phyloP scores from a whole-genome alignment of 208 protist species.

The Leishmania mexicana region DNA sequence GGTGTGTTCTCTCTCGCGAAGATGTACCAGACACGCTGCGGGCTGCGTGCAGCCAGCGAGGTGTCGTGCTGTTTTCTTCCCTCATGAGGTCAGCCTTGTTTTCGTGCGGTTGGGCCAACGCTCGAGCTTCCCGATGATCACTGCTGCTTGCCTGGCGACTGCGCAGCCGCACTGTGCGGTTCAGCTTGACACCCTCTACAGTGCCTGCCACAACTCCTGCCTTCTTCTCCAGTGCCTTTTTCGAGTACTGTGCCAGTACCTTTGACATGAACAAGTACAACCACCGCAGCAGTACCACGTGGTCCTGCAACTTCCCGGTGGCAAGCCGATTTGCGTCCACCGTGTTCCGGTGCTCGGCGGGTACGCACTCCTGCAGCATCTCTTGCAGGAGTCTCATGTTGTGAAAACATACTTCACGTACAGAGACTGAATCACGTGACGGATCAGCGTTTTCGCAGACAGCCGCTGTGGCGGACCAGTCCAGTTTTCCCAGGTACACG shows the following conservation, averaged over 20 bases:
- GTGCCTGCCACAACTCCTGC: constrained; percentile 12
- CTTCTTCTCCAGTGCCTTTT: constrained; percentile 44
- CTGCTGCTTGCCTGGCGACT: constrained; percentile 8
- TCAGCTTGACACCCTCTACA: constrained; percentile 66
- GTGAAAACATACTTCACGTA: constrained; percentile 49
- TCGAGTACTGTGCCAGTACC: constrained; percentile 71
- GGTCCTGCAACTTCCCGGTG: constrained; percentile 81
- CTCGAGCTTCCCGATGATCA: not conserved
- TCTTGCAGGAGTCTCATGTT: constrained; percentile 77
- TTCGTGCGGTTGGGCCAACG: not conserved
- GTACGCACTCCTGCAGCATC: constrained; percentile 67
- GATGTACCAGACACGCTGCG: not conserved
- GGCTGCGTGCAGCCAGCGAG: not conserved
- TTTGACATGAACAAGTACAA: constrained; percentile 79
- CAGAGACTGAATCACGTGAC: constrained; percentile 47
- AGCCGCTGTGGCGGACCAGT: constrained; percentile 58
- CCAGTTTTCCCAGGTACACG: constrained; percentile 36
- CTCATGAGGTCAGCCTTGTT: not conserved
- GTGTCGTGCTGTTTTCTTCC: not conserved
- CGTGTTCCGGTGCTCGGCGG: constrained; percentile 45
- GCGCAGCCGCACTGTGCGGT: constrained; percentile 34
- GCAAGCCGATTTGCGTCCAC: constrained; percentile 68
- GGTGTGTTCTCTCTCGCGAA: not conserved
- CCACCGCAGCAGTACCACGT: constrained; percentile 79
- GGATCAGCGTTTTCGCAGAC: constrained; percentile 72